Base-by-base conservation (phyloP, 441 rosid genomes). In the Dalechampia spathulata region DNA sequence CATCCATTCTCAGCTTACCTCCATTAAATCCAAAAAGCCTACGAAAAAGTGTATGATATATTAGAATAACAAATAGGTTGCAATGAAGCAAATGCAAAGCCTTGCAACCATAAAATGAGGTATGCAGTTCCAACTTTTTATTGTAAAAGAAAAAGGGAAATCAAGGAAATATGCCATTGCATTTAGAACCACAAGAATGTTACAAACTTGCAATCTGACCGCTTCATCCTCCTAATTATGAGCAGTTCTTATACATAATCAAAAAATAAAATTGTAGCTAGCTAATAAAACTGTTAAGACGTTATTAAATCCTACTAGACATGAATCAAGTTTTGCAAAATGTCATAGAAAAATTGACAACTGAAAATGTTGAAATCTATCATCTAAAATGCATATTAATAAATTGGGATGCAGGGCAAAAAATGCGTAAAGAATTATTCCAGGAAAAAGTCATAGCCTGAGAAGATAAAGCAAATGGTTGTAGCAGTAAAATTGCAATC, bases 1-100 rank as follows among this genome's bases (percentile, higher is more conserved):
- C 96, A 67, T 89, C 97, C 97, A 87, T 93, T 71, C 81, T 82
- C 78, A 93, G 71, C 84, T 73, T 93, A 65, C 97, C 90, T 36
- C 90, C 92, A 72, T 81, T 77, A 55, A 60, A 87, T 66, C 92
- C 87, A 68, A 93, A 78, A 63, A 93, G 81, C 87, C 99, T 93
- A 73, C 30, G 60, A 45, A 71, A 63, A n/a, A 34, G 50, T n/a
- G n/a, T n/a, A n/a, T n/a, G n/a, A n/a, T n/a, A n/a, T n/a, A n/a
- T n/a, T n/a, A n/a, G 43, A 30, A 30, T 30, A 30, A 30, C 8
- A 30, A 30, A 9, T 15, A 36, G 26, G 12, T 38, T 37, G 28
- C 20, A 51, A 20, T 30, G 34, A 55, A 45, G n/a, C 19, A 32
- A 10, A 12, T 3, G 34, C 4, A 7, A 14, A 42, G 19, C 58